A percentile compares a stretch with the other conserved stretches of the same genome.
These are phyloP conservation scores for Hypericum perforatum DNA, from an alignment of 345 rosid genomes.

Conservation along the genomic window DNA sequence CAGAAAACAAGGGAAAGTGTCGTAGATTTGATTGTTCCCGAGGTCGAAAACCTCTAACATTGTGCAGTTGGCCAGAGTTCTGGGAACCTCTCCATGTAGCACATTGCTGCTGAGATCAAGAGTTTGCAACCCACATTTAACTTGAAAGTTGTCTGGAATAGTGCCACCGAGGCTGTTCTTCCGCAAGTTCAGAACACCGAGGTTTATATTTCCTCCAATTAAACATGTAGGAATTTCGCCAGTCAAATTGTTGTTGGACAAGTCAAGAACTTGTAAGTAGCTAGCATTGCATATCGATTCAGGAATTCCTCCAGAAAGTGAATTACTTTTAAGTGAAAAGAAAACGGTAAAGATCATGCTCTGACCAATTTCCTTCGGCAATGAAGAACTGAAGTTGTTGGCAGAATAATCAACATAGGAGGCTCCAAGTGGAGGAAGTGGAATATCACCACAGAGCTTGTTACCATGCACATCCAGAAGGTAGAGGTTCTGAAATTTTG, in stretches of 20 bases:
- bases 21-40: slow-evolving; percentile 6
- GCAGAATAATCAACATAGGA: too few species aligned
- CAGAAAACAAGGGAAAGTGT: slow-evolving; percentile 9
- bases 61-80: slow-evolving; percentile 8
- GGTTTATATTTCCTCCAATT: not conserved
- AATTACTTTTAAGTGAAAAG: not conserved
- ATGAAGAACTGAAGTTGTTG: too few species aligned
- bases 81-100: slow-evolving; percentile 9
- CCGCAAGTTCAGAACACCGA: not conserved
- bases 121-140: not conserved
- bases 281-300: not conserved
- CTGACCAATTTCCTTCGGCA: too few species aligned
- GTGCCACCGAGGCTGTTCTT: slow-evolving; percentile 7
- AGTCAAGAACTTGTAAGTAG: not conserved
- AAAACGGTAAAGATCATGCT: not conserved
- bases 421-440: not conserved
- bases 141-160: slow-evolving; percentile 1
- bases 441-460: slow-evolving; percentile 24
- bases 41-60: slow-evolving; percentile 3
- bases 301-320: slow-evolving; percentile 1
- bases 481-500: not conserved
- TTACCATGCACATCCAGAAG: slow-evolving; percentile 24
- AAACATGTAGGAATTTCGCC: slow-evolving; percentile 3
- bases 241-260: slow-evolving; percentile 6
- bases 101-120: slow-evolving; percentile 7